phyloP scores from a whole-genome alignment of 257 asterid genomes.

The Cordia subcordata region DNA sequence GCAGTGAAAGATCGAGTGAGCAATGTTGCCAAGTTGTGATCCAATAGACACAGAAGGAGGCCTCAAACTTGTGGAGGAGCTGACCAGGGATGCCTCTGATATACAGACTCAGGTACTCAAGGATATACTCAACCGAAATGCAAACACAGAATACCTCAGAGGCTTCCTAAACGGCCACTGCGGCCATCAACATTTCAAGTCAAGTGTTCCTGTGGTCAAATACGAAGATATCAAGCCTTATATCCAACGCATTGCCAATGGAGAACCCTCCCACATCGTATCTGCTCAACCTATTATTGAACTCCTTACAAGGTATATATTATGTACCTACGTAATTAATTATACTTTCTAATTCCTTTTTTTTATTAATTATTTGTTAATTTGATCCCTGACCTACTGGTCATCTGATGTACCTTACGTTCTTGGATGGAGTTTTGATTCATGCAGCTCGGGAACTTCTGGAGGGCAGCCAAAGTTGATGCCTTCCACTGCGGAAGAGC shows the following conservation, averaged over 20 bases:
- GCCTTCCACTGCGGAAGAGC: slow-evolving; percentile 3
- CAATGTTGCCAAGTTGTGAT: slow-evolving; percentile 4
- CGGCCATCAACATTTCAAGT: slow-evolving; percentile 1
- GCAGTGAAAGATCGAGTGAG: too few relatives aligned
- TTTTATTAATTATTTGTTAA: neutral
- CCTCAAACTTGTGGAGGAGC: slow-evolving; percentile 1
- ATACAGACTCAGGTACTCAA: slow-evolving; percentile 1
- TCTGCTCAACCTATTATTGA: slow-evolving; percentile 1
- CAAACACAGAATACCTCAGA: slow-evolving; percentile 8
- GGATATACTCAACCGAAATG: slow-evolving; percentile 10
- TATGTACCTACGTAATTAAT: neutral
- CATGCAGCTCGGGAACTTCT: slow-evolving; percentile 15
- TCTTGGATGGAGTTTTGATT: too few relatives aligned
- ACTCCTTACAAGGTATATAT: slow-evolving; percentile 3
- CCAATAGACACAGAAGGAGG: neutral
- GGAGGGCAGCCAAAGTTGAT: slow-evolving; percentile 9
- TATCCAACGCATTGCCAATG: slow-evolving; percentile 11
- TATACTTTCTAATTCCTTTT: neutral
- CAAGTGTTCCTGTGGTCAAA: slow-evolving; percentile 5
- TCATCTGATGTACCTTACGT: too few relatives aligned
- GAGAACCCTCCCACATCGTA: neutral
- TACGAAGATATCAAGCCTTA: slow-evolving; percentile 4
- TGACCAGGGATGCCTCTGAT: neutral
- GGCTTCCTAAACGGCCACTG: neutral
- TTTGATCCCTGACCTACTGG: neutral